Conservation (phyloP, 176 grass and related monocot species). For the Rhynchospora tenuis region DNA sequence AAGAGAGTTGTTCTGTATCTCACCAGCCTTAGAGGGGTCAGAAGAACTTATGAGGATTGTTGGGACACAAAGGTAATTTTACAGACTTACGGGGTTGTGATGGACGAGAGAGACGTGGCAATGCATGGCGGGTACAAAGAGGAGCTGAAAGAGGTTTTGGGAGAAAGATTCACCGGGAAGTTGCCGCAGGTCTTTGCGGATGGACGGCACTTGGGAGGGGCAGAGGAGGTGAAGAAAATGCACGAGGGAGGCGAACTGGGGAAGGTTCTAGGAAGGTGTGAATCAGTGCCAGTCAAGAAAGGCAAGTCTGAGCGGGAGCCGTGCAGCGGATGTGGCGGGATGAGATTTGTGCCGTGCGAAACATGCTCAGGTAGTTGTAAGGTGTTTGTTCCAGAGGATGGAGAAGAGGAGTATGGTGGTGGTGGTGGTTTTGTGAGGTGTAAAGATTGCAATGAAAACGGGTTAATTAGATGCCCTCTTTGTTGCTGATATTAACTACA, state of each 20-base stretch:
- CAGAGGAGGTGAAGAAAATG: slow-evolving; percentile 57
- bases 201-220: slow-evolving; percentile 56
- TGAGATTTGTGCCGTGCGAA: slow-evolving; percentile 80
- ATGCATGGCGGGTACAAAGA: slow-evolving; percentile 87
- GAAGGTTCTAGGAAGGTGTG: slow-evolving; percentile 40
- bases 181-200: slow-evolving; percentile 70
- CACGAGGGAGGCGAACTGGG: slow-evolving; percentile 68
- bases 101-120: slow-evolving; percentile 91
- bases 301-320: background rate
- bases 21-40: slow-evolving; percentile 81
- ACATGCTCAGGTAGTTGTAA: slow-evolving; percentile 98
- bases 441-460: slow-evolving; percentile 94
- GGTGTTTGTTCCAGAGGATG: slow-evolving; percentile 62
- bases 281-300: slow-evolving; percentile 28
- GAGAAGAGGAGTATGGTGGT: slow-evolving; percentile 16
- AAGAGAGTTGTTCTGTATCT: slow-evolving; percentile 69
- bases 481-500: slow-evolving; percentile 32
- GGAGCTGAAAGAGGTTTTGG: slow-evolving; percentile 51
- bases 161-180: slow-evolving; percentile 7
- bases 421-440: slow-evolving; percentile 69
- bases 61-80: slow-evolving; percentile 53
- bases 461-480: slow-evolving; percentile 68
- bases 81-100: slow-evolving; percentile 53
- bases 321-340: slow-evolving; percentile 79
- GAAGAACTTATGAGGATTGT: slow-evolving; percentile 90